phyloP scores from a whole-genome alignment of 192 early-diverging fungal genomes.

The Entomortierella lignicola region DNA sequence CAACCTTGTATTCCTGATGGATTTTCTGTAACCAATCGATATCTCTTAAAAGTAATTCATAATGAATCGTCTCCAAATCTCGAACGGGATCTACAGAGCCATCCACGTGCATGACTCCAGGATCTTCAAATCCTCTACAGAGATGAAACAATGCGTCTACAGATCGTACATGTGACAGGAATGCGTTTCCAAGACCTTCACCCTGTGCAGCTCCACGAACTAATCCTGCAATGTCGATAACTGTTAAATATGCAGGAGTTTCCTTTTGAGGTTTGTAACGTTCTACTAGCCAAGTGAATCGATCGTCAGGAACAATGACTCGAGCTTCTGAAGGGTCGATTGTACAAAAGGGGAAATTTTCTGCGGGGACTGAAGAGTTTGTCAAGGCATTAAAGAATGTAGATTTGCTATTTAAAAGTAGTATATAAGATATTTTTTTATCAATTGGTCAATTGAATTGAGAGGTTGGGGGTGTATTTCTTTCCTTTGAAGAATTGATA shows the following conservation, averaged over 20 bases:
- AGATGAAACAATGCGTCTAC: constrained; percentile 72
- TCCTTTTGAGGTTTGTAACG: constrained; percentile 69
- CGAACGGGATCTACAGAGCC: constrained; percentile 77
- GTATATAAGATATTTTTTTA: too few species aligned
- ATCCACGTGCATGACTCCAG: constrained; percentile 71
- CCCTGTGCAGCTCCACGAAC: constrained; percentile 72
- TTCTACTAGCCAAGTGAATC: constrained; percentile 75
- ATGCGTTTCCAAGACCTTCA: constrained; percentile 80
- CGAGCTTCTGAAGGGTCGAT: constrained; percentile 81
- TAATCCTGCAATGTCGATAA: constrained; percentile 88
- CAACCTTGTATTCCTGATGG: constrained; percentile 62
- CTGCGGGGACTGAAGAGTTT: constrained; percentile 63
- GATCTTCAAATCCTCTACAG: constrained; percentile 80
- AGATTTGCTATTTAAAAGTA: constrained; percentile 58
- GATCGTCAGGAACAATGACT: constrained; percentile 73
- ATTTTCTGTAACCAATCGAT: constrained; percentile 50
- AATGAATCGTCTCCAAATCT: constrained; percentile 83
- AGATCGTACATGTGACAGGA: constrained; percentile 79
- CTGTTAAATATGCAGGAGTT: constrained; percentile 72
- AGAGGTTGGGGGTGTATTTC: too few species aligned
- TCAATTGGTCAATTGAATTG: too few species aligned
- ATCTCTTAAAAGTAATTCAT: constrained; percentile 82
- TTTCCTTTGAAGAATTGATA: neutral
- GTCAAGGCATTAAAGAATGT: constrained; percentile 68
- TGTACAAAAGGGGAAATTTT: constrained; percentile 89